Evolutionary conservation across 2,329 filamentous ascomycete genomes (phyloP), one percentile per base, ranked within the genome.

Genomic region (Ceratocystis destructans): DNA sequence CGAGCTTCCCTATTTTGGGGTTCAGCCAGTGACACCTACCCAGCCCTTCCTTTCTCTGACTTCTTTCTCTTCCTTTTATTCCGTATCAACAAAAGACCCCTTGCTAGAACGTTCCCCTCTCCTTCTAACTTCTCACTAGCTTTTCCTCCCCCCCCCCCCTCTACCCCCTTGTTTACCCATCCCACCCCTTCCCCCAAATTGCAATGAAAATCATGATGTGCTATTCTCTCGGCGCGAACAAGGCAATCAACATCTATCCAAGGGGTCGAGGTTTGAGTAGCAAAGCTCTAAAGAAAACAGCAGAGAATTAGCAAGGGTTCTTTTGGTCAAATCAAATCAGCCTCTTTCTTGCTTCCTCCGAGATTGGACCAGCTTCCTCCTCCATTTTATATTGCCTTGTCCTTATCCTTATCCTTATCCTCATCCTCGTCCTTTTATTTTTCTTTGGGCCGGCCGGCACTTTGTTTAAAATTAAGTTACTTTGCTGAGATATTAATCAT

Each of bases 141-240:
- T 57, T 28, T 57, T 20, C 53, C 53, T 33, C n/a, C 15, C 25
- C 53, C 17, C 2, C 17, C 22, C 12, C 17, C 28, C 8, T n/a
- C n/a, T n/a, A n/a, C n/a, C 22, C 22, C 20, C 20, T 25, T 28
- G 17, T 31, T n/a, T 20, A 5, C 12, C 55, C 2, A 17, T 33
- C 25, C 28, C 8, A 2, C 28, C 46, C n/a, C 46, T 20, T 22
- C 48, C 48, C 48, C 15, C 15, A 59, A 59, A 33, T 59, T 59
- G 55, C 55, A 59, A 37, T 59, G 55, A 59, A 59, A 59, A 59
- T 37, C 28, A 59, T 59, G 28, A 59, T 59, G 48, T 22, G 20
- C 3, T 59, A 31, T 37, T 37, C 55, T 59, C 55, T 37, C 55
- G 28, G 55, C 31, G 8, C 28, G 1, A 15, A 31, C 31, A 33